Evolutionary conservation across 176 grass and related monocot species (phyloP).

Genomic region (Juncus inflexus): DNA sequence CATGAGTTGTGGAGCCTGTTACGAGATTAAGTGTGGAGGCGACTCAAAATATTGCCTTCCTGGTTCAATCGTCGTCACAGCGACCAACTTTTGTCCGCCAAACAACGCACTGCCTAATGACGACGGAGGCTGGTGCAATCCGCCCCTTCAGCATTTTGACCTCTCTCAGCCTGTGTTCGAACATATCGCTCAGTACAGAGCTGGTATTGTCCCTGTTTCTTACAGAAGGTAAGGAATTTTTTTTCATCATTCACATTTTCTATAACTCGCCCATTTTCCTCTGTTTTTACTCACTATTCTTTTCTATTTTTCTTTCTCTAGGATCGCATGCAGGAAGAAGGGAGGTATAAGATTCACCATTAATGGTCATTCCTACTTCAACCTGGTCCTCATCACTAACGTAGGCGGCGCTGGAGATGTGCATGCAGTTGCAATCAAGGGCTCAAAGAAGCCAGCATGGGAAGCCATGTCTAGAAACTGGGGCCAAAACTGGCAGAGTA

Average conservation of each 20-base stretch:
- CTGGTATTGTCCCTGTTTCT: slow-evolving; percentile 80
- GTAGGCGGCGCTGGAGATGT: slow-evolving; percentile 78
- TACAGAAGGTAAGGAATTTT: slow-evolving; percentile 46
- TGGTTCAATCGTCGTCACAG: slow-evolving; percentile 65
- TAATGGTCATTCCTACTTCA: slow-evolving; percentile 94
- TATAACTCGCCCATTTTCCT: too few species aligned
- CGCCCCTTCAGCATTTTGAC: slow-evolving; percentile 72
- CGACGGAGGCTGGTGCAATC: slow-evolving; percentile 92
- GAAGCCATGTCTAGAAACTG: slow-evolving; percentile 69
- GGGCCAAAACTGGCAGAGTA: slow-evolving; percentile 97
- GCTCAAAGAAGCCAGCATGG: slow-evolving; percentile 33
- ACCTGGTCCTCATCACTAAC: slow-evolving; percentile 78
- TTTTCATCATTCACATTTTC: neutral
- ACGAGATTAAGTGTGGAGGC: slow-evolving; percentile 57
- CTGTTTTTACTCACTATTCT: neutral
- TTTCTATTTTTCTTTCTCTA: neutral
- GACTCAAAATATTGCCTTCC: slow-evolving; percentile 54
- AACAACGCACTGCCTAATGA: slow-evolving; percentile 67
- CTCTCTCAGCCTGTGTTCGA: slow-evolving; percentile 81
- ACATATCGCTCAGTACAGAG: slow-evolving; percentile 71
- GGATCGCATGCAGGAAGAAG: slow-evolving; percentile 74
- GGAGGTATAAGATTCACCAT: slow-evolving; percentile 80
- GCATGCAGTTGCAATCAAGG: slow-evolving; percentile 52
- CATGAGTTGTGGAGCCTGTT: slow-evolving; percentile 78
- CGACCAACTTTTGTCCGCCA: slow-evolving; percentile 93